Percentiles rank a stretch among this genome's conserved stretches.
Conservation (phyloP, 2,329 filamentous ascomycete genomes). For the Epichloe amarillans region DNA sequence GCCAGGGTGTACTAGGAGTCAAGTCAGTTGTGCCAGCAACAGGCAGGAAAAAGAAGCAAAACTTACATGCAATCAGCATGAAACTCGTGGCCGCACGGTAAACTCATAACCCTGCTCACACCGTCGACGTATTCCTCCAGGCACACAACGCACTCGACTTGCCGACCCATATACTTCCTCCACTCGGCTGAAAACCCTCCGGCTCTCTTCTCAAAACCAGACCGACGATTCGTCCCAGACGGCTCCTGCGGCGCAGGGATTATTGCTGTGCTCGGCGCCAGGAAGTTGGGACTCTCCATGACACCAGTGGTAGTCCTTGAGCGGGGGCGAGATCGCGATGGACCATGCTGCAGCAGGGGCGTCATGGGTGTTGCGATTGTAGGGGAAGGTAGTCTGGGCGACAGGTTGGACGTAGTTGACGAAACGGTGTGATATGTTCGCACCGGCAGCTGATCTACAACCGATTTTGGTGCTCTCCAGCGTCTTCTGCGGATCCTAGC, state of each 20-base stretch:
- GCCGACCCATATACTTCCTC: conserved; percentile 53
- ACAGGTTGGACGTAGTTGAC: conserved; percentile 36
- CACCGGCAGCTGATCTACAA: conserved; percentile 88
- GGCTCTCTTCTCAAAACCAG: conserved; percentile 35
- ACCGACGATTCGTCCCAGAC: conserved; percentile 17
- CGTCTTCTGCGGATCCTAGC: conserved; percentile 78
- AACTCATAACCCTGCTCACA: conserved; percentile 86
- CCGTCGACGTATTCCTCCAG: conserved; percentile 94
- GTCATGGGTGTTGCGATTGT: conserved; percentile 59
- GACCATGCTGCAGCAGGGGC: conserved; percentile 56
- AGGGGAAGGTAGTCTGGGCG: conserved; percentile 47
- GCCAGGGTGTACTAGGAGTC: conserved; percentile 69
- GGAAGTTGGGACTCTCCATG: conserved; percentile 33
- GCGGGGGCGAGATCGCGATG: conserved; percentile 42
- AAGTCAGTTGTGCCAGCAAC: not conserved
- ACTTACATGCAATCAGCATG: conserved; percentile 97
- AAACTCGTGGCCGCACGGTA: conserved; percentile 96
- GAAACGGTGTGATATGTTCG: conserved; percentile 85
- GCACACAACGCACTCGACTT: conserved; percentile 89
- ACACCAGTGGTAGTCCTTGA: conserved; percentile 53
- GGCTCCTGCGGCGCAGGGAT: conserved; percentile 24
- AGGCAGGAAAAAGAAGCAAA: not conserved
- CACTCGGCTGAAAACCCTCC: conserved; percentile 35
- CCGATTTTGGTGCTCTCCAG: conserved; percentile 95
- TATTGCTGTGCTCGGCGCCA: conserved; percentile 29